A percentile compares a stretch with the other conserved stretches of the same genome.
phyloP scores from a whole-genome alignment of 805 yeast genomes.

The Kodamaea nitidulidarum region DNA sequence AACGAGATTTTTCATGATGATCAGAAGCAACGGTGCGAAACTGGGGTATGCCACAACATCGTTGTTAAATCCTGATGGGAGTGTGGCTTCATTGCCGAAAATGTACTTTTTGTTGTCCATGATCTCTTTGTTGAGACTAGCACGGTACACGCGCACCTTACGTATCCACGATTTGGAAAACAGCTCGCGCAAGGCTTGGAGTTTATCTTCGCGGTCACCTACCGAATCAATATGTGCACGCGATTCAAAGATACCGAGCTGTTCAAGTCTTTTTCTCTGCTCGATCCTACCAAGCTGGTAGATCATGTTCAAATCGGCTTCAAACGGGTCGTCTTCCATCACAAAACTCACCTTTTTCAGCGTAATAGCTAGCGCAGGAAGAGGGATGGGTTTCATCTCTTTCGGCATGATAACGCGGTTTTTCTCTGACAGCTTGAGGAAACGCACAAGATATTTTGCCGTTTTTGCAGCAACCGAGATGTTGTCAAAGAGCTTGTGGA shows the following conservation, averaged over 20 bases:
- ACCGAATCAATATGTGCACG: neutral
- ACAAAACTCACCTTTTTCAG: constrained; percentile 25
- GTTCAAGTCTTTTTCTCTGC: constrained; percentile 36
- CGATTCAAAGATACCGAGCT: constrained; percentile 21
- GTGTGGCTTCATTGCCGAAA: constrained; percentile 32
- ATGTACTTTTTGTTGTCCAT: constrained; percentile 30
- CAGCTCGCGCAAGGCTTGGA: constrained; percentile 38
- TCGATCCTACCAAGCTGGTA: constrained; percentile 39
- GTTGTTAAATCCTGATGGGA: constrained; percentile 17
- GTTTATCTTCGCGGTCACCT: constrained; percentile 7
- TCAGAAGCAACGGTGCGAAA: constrained; percentile 33
- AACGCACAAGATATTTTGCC: constrained; percentile 29
- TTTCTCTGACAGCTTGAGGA: constrained; percentile 18
- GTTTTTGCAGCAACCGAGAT: constrained; percentile 31
- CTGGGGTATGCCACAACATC: constrained; percentile 28
- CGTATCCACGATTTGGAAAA: constrained; percentile 69
- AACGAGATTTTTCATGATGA: constrained; percentile 26
- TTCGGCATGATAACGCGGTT: constrained; percentile 25
- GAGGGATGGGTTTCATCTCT: constrained; percentile 22
- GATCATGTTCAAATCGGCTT: constrained; percentile 37
- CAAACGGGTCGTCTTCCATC: constrained; percentile 46
- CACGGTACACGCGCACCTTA: constrained; percentile 48
- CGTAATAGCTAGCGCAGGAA: constrained; percentile 28
- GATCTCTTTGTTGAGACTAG: constrained; percentile 33
- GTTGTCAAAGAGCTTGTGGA: constrained; percentile 36